Percentiles rank a stretch among this genome's conserved stretches.
These are phyloP conservation scores for Saturnispora mendoncae DNA, from an alignment of 805 yeast genomes.

Conservation along the genomic window DNA sequence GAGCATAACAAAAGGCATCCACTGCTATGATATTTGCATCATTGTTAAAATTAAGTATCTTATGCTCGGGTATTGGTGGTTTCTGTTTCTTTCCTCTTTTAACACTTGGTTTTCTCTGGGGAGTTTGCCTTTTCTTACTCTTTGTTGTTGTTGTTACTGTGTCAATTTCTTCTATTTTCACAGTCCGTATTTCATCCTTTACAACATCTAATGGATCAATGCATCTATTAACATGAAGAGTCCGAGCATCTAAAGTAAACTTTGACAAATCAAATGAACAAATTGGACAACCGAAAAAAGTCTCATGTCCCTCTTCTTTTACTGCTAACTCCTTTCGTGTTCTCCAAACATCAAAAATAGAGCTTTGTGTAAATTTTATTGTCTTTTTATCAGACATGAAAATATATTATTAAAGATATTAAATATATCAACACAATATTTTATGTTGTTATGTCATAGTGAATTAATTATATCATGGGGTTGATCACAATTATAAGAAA, in stretches of 20 bases:
- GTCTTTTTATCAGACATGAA: not conserved
- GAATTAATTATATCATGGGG: slow-evolving; percentile 5
- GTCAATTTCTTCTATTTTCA: not conserved
- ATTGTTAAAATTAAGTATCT: slow-evolving; percentile 37
- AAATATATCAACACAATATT: no score
- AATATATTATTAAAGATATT: not conserved
- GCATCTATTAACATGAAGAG: slow-evolving; percentile 50
- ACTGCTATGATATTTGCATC: slow-evolving; percentile 36
- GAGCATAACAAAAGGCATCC: slow-evolving; percentile 55
- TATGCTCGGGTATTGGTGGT: slow-evolving; percentile 44
- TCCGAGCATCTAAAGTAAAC: slow-evolving; percentile 35
- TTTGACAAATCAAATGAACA: slow-evolving; percentile 35
- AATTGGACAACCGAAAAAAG: slow-evolving; percentile 39
- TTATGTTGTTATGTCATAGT: no score
- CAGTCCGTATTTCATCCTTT: not conserved
- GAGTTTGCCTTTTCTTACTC: not conserved
- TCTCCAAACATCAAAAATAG: slow-evolving; percentile 5
- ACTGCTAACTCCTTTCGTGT: slow-evolving; percentile 6
- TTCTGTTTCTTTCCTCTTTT: slow-evolving; percentile 14
- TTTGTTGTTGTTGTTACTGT: not conserved
- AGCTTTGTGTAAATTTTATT: not conserved
- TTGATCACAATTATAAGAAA: slow-evolving; percentile 4
- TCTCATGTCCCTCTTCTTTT: slow-evolving; percentile 14
- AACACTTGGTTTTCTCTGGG: not conserved
- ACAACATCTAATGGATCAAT: slow-evolving; percentile 22